Percentiles rank a stretch among this genome's conserved stretches.
Conservation (phyloP, 768 basidiomycete genomes). For the Austroboletus festivus region DNA sequence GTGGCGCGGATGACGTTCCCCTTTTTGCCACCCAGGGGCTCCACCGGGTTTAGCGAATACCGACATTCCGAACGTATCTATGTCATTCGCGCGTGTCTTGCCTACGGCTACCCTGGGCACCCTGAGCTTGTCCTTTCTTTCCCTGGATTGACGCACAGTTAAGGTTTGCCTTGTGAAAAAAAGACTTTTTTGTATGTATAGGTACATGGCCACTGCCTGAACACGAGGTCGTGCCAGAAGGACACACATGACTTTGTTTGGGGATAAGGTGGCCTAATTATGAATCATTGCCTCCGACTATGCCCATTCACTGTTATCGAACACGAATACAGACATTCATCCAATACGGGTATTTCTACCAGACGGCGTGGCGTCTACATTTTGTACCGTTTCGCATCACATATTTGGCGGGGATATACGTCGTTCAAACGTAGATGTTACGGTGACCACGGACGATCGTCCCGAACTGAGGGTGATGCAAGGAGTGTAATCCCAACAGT, state of each 20-base stretch:
- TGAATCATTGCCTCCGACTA: conserved; percentile 1
- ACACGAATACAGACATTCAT: too few relatives aligned
- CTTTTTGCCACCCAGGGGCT: conserved; percentile 25
- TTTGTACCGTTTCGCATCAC: too few relatives aligned
- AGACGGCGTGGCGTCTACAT: too few relatives aligned
- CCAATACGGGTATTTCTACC: too few relatives aligned
- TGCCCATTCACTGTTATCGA: too few relatives aligned
- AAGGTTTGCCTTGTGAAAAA: conserved; percentile 22
- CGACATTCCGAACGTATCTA: conserved; percentile 8
- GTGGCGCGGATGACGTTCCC: conserved; percentile 15
- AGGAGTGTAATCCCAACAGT: too few relatives aligned
- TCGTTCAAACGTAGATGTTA: too few relatives aligned
- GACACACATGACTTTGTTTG: conserved; percentile 19
- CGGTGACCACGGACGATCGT: conserved; percentile 3
- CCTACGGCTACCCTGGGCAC: conserved; percentile 1
- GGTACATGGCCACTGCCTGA: conserved; percentile 1
- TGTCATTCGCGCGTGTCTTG: conserved; percentile 10
- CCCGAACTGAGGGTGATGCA: conserved; percentile 4
- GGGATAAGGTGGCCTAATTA: conserved; percentile 16
- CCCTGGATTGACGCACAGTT: conserved; percentile 14
- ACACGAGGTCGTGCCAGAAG: conserved; percentile 33
- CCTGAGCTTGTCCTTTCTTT: conserved; percentile 11
- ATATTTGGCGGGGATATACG: too few relatives aligned
- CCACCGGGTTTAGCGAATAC: conserved; percentile 12
- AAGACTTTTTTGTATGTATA: conserved; percentile 5